Conservation (phyloP, 179 eudicot genomes). For the Vitellaria paradoxa region DNA sequence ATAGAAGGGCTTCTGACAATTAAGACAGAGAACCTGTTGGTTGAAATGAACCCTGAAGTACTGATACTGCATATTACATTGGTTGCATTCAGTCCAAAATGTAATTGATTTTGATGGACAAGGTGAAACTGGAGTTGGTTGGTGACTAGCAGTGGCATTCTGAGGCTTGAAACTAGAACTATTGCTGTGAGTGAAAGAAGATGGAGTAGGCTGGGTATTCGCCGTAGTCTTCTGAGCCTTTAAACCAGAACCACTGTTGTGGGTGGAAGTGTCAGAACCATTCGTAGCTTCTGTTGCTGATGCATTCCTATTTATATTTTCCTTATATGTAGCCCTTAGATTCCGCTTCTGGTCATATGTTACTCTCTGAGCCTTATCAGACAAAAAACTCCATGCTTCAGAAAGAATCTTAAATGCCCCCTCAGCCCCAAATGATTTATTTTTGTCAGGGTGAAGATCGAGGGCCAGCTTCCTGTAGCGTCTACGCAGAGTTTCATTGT, state of each 20-base stretch:
- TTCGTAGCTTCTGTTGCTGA: slow-evolving; percentile 32
- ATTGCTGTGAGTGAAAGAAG: no score
- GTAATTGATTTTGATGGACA: slow-evolving; percentile 30
- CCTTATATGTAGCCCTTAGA: slow-evolving; percentile 16
- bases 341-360: slow-evolving; percentile 53
- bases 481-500: slow-evolving; percentile 55
- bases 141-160: no score
- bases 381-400: slow-evolving; percentile 67
- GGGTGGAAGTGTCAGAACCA: slow-evolving; percentile 55
- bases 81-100: slow-evolving; percentile 69
- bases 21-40: slow-evolving; percentile 51
- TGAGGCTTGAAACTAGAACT: no score
- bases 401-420: slow-evolving; percentile 67
- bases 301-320: slow-evolving; percentile 26
- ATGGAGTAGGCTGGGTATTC: slow-evolving; percentile 23
- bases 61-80: slow-evolving; percentile 64
- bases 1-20: slow-evolving; percentile 48
- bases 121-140: slow-evolving; percentile 21
- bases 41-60: slow-evolving; percentile 55
- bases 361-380: slow-evolving; percentile 51
- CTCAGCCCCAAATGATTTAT: slow-evolving; percentile 68
- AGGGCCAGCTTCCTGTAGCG: slow-evolving; percentile 66
- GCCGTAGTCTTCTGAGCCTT: slow-evolving; percentile 26
- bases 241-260: slow-evolving; percentile 30
- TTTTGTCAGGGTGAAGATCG: slow-evolving; percentile 76